Base-by-base conservation (phyloP, 2,329 filamentous ascomycete species). In the Teratosphaeria zuluensis region DNA sequence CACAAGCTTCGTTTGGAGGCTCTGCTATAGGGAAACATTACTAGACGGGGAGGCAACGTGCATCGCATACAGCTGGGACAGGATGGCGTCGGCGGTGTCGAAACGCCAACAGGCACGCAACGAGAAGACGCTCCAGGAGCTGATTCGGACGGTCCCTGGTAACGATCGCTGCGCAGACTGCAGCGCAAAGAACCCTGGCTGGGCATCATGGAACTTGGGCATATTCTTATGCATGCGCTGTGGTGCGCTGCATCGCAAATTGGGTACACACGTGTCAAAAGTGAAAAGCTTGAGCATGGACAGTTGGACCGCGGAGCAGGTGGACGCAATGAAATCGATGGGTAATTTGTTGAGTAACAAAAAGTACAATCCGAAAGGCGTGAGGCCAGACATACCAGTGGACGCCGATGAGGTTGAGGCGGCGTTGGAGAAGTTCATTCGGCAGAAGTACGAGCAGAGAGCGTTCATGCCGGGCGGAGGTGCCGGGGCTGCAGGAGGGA, bases 271-370 rank as follows among this genome's bases (percentile, higher is more conserved):
- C 75, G 90, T 99, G 63, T 96, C 92, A 65, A 99, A 99, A 75
- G 91, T 99, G 78, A 99, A 99, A 76, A 97, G 92, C 42, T 76
- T 99, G 77, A 97, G 89, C 74, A 97, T 99, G 92, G 94, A 99
- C 76, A 94, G 88, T 66, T 99, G 94, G 94, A 86, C 89, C 54
- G 87, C 87, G 69, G 94, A 97, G 61, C 94, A 99, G 77, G 92
- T 99, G 63, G 94, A 99, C 90, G 92, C 87, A 70, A 99, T 99
- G 94, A 94, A 89, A 77, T 88, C 87, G 69, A 87, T 90, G 67
- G 94, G 94, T 69, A 99, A 99, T 71, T 76, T 80, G 54, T 81
- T 84, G 48, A 95, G 90, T 58, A 99, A 99, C 78, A 87, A 88
- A 72, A 83, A 85, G 59, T 96, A 90, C 77, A 99, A 99, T 70